A percentile compares a stretch with the other conserved stretches of the same genome.
Evolutionary conservation across 148 eudicot species (phyloP).

Genomic region (Tetragonia tetragonoides): DNA sequence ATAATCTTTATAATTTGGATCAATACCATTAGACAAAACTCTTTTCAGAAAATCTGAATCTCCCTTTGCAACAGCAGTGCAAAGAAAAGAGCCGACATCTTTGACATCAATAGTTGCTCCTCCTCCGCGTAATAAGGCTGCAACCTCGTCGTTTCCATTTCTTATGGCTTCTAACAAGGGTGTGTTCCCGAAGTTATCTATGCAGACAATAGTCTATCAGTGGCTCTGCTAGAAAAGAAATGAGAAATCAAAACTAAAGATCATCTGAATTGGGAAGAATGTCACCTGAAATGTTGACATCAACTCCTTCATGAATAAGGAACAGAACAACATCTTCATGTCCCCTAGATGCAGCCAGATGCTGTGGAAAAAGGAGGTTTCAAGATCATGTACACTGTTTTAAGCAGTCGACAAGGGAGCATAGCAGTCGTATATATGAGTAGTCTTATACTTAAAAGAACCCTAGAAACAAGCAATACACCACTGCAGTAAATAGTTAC

Average conservation of each 20-base stretch:
- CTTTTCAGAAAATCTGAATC: conserved; percentile 56
- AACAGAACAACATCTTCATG: conserved; percentile 54
- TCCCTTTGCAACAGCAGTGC: conserved; percentile 59
- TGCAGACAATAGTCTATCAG: conserved; percentile 3
- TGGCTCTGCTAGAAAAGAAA: background rate
- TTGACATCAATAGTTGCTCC: conserved; percentile 62
- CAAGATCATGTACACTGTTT: background rate
- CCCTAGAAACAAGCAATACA: no score
- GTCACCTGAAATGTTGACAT: conserved; percentile 63
- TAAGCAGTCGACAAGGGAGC: background rate
- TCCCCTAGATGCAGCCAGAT: conserved; percentile 89
- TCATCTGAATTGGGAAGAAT: background rate
- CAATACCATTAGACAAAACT: conserved; percentile 57
- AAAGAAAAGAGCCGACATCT: conserved; percentile 64
- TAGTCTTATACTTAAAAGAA: background rate
- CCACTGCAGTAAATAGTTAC: background rate
- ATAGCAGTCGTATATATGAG: background rate
- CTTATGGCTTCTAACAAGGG: conserved; percentile 82
- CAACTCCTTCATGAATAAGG: conserved; percentile 71
- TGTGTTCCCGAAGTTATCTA: conserved; percentile 80
- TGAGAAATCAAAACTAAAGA: background rate
- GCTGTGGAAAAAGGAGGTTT: conserved; percentile 40
- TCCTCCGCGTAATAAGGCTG: conserved; percentile 46
- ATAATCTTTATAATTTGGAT: conserved; percentile 72
- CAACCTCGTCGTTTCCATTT: conserved; percentile 72